Percentiles rank a stretch among this genome's conserved stretches.
These are phyloP conservation scores for Xanthoconium separans DNA, from an alignment of 1,284 basidiomycete species.

Conservation along the genomic window DNA sequence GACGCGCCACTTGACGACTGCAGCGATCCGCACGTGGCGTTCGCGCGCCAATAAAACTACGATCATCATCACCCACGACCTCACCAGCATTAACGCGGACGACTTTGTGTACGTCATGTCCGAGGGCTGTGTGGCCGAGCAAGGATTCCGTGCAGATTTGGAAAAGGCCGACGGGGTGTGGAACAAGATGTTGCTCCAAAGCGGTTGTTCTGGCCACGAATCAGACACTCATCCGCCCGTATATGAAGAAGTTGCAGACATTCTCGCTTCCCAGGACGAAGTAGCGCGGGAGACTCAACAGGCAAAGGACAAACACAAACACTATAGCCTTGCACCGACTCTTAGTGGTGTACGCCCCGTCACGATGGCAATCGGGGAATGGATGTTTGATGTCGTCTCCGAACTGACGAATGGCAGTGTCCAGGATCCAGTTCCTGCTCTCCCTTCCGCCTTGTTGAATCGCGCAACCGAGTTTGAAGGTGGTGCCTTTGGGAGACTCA, in stretches of 20 bases:
- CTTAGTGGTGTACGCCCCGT: conserved; percentile 27
- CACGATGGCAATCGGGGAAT: conserved; percentile 50
- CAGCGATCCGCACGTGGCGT: conserved; percentile 80
- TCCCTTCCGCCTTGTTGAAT: conserved; percentile 3
- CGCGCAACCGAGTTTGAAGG: conserved; percentile 16
- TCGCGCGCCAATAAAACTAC: conserved; percentile 74
- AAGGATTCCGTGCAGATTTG: conserved; percentile 82
- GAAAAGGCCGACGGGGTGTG: conserved; percentile 54
- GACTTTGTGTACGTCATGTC: conserved; percentile 96
- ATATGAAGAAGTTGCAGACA: conserved; percentile 41
- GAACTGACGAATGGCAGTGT: conserved; percentile 47
- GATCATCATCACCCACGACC: conserved; percentile 95
- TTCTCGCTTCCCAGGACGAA: conserved; percentile 40
- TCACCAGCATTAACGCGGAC: conserved; percentile 72
- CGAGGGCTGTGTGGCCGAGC: conserved; percentile 79
- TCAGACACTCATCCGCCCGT: conserved; percentile 36
- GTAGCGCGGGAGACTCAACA: conserved; percentile 32
- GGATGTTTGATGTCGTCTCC: conserved; percentile 77
- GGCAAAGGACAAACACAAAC: conserved; percentile 23
- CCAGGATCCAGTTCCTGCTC: conserved; percentile 5
- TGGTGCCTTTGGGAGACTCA: conserved; percentile 18
- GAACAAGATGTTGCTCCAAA: conserved; percentile 53
- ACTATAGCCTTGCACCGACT: conserved; percentile 27
- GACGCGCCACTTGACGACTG: conserved; percentile 85
- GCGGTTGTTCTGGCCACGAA: conserved; percentile 36